Percentiles rank a stretch among this genome's conserved stretches.
These are phyloP conservation scores for Emergomyces africanus DNA, from an alignment of 2,329 filamentous ascomycete species.

Conservation along the genomic window DNA sequence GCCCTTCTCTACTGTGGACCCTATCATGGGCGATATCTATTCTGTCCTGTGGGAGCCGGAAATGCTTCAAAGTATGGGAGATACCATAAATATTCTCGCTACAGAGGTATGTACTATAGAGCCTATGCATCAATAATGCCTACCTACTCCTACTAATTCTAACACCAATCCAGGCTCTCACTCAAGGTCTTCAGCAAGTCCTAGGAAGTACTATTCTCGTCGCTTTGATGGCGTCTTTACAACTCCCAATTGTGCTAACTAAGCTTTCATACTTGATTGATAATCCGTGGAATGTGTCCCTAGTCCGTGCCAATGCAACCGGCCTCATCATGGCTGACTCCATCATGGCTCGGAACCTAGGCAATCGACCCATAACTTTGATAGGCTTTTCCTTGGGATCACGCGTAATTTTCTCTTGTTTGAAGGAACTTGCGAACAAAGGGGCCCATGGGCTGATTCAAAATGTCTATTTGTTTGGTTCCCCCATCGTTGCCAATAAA, in stretches of 20 bases:
- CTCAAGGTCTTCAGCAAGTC: constrained; percentile 90
- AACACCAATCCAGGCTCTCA: constrained; percentile 56
- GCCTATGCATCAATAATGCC: background rate
- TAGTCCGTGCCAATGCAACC: constrained; percentile 75
- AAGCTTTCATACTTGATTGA: constrained; percentile 95
- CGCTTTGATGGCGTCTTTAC: constrained; percentile 80
- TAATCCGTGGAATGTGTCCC: constrained; percentile 96
- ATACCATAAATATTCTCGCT: constrained; percentile 94
- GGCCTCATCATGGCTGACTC: constrained; percentile 92
- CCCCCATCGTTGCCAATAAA: constrained; percentile 78
- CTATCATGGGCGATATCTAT: constrained; percentile 96
- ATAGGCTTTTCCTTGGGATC: constrained; percentile 91
- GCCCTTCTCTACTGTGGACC: constrained; percentile 91
- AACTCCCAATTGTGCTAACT: constrained; percentile 81
- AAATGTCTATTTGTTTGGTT: constrained; percentile 91
- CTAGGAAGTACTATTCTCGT: constrained; percentile 81
- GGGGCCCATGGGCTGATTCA: constrained; percentile 80
- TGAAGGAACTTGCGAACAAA: constrained; percentile 72
- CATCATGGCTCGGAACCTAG: constrained; percentile 79
- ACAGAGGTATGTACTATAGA: constrained; percentile 59
- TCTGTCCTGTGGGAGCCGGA: constrained; percentile 96
- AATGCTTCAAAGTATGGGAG: constrained; percentile 95
- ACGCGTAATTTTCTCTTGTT: constrained; percentile 81
- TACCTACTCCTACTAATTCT: background rate
- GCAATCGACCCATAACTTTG: constrained; percentile 79